Base-by-base conservation (phyloP, 169 alveolate species). In the Theileria annulata region DNA sequence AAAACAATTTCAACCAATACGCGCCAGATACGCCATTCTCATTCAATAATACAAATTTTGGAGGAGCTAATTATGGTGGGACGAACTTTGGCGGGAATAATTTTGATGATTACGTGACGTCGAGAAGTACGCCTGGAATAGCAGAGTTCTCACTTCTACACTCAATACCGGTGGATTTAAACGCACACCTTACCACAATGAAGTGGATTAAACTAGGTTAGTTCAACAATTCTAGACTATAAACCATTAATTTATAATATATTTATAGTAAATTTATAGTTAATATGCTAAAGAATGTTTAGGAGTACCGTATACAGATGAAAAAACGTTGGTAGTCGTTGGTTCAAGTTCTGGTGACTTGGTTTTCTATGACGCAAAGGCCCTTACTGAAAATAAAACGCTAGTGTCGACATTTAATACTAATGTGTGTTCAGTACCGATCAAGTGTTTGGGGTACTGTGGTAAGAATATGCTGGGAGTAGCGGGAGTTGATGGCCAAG, bases 401-500 rank as follows among this genome's bases (percentile, higher is more conserved):
- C 75, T 80, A 4, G 58, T 47, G 6, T 58, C 66, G 19, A 30
- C 74, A 0, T 71, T 75, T 31, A 74, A 33, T 63, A 64, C 80
- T 21, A 75, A 63, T 28, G 85, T 75, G 15, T 81, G 88, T 70
- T 74, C 74, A 47, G 66, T 48, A 19, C 85, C 88, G 4, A 47
- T 81, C 12, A 81, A 42, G 56, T 56, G 85, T 15, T 42, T 81
- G 63, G 67, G 80, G 27, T 81, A 51, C 88, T 54, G 74, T 30
- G 69, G 82, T 2, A 81, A 81, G 56, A 81, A 81, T 66, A 62
- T 72, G 85, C 67, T 81, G 42, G 88, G 85, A 21, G 85, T 81
- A 33, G 88, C 88, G 0, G 79, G 88, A 15, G 21, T 81, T n/a
- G 85, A 81, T 66, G 88, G 88, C 6, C 88, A 81, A 23, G 68